These are phyloP conservation scores for Ophiorrhiza pumila DNA, from an alignment of 257 asterid genomes.

Conservation along the genomic window DNA sequence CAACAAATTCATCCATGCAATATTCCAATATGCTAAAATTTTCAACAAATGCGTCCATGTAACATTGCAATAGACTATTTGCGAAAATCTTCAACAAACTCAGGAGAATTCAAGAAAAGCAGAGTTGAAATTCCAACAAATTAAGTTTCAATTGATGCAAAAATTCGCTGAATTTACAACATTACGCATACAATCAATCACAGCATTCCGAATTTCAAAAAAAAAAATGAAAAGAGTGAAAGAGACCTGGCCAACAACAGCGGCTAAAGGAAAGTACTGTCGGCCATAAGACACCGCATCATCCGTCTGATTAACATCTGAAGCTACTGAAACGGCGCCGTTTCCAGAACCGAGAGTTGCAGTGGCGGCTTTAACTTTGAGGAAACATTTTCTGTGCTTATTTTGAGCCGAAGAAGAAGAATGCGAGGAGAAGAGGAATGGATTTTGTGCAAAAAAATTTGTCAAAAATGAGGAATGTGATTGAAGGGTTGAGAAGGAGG, in stretches of 20 bases:
- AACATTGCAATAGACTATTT: no score
- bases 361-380: conserved; percentile 60
- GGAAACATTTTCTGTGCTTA: conserved; percentile 13
- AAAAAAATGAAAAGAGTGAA: not conserved
- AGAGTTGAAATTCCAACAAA: not conserved
- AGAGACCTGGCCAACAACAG: conserved; percentile 98
- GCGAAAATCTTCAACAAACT: no score
- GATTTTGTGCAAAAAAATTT: conserved; percentile 6
- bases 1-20: no score
- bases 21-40: no score
- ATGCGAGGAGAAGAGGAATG: conserved; percentile 27
- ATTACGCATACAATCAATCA: not conserved
- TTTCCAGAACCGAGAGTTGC: conserved; percentile 58
- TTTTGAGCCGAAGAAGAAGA: conserved; percentile 32
- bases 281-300: conserved; percentile 45
- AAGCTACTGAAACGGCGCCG: conserved; percentile 35
- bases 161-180: no score
- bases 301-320: conserved; percentile 18
- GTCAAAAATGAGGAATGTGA: conserved; percentile 6
- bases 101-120: no score
- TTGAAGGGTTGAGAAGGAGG: not conserved
- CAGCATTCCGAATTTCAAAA: not conserved
- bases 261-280: conserved; percentile 85
- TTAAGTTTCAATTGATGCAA: not conserved
- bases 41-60: no score